Evolutionary conservation across 192 early-diverging fungal species (phyloP), one percentile per base, ranked within the genome.

Genomic region (Entomortierella parvispora): DNA sequence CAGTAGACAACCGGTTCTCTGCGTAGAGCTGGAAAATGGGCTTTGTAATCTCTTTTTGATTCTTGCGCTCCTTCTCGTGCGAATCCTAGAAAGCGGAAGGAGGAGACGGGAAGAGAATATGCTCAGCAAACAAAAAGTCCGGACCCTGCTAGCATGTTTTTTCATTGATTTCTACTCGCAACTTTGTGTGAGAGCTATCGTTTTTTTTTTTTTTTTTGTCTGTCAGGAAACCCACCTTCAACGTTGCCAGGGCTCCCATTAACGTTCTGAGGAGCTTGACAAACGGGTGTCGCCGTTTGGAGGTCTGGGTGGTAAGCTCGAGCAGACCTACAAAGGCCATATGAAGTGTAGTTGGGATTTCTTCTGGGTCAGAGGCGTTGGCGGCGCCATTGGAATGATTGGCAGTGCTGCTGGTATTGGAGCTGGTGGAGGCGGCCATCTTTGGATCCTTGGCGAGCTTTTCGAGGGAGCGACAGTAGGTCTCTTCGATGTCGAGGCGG

Each of bases 21-120:
- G 74, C 74, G 53, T 77, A 77, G 1, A 77, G 34, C 47, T 68
- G 65, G 37, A 77, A 77, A 22, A 77, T 65, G 17, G 74, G 74
- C 33, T 32, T 67, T 28, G 61, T 51, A 23, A 53, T 68, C 54
- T 77, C 74, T 33, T 77, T 77, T 6, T 77, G 65, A 11, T 32
- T 47, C 49, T 68, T 68, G 29, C 74, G 74, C 20, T 68, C 53
- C 55, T 77, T 77, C 47, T 77, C 74, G 31, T 77, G 74, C n/a
- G 33, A 18, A 4, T 77, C 74, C 74, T 77, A 49, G 9, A 22
- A 4, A 26, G 37, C 2, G 50, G 26, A 3, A 42, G 10, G 6
- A 17, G 4, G n/a, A 47, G 3, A 23, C 26, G 5, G 53, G 18
- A 4, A 25, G 46, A 31, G 3, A 1, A 9, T 43, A 25, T 22